Base-by-base conservation (phyloP, 2,329 filamentous ascomycete genomes). In the Trichoderma koningiopsis region DNA sequence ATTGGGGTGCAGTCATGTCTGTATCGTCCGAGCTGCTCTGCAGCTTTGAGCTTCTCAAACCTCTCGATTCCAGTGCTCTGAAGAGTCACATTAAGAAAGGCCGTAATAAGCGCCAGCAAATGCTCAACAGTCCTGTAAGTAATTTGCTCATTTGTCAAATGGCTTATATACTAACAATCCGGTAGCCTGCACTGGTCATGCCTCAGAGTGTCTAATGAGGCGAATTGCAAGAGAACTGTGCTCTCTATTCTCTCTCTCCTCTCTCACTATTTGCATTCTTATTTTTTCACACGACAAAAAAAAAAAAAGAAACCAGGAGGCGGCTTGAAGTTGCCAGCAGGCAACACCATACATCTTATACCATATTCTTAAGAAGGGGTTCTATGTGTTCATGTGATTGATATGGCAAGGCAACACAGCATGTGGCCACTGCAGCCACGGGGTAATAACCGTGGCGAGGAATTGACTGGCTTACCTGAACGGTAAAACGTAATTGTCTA, bases 81-180 rank as follows among this genome's bases (percentile, higher is more conserved):
- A 99, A 99, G 87, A 97, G 91, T 75, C 96, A 99, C 78, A 99
- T 99, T 81, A 99, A 99, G 85, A 98, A 97, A 84, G 94, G 94
- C 71, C 88, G 94, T 71, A 97, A 94, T 82, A 96, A 96, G 85
- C 88, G 95, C 71, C 93, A 97, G 81, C 95, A 90, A 81, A 96
- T 97, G 88, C 86, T 97, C 70, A 97, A 97, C 85, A 97, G 94
- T 84, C 95, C 95, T 78, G 93, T 96, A 89, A 83, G 93, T 90
- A 61, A 31, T 24, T 55, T 13, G 8, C 33, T 22, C 8, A 10
- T 13, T 22, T 3, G 11, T n/a, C 6, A 8, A 47, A 8, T 27
- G 19, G 57, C 22, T 47, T 64, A 29, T 31, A 61, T 33, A n/a
- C 49, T 72, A 24, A 70, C 71, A 72, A 14, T 52, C 24, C 49